These are phyloP conservation scores for Talaromyces sp. DNA, from an alignment of 2,329 filamentous ascomycete species.

Conservation along the genomic window DNA sequence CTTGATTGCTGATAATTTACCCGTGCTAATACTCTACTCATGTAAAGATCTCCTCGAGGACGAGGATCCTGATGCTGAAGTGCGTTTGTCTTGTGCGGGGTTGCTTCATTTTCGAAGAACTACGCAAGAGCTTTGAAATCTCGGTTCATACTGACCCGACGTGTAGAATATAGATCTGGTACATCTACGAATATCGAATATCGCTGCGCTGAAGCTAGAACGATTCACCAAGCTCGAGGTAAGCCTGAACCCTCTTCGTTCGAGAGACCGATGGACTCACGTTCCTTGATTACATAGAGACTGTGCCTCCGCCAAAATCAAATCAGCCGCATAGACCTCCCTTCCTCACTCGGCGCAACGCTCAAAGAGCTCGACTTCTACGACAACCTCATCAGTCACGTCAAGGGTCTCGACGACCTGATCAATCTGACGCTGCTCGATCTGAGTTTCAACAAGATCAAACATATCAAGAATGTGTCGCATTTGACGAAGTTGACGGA, in stretches of 20 bases:
- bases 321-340: slow-evolving; percentile 74
- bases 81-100: slow-evolving; percentile 24
- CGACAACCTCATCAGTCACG: slow-evolving; percentile 88
- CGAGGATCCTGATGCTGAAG: slow-evolving; percentile 53
- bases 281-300: slow-evolving; percentile 42
- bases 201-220: slow-evolving; percentile 73
- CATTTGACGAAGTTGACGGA: slow-evolving; percentile 76
- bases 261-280: background rate
- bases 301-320: slow-evolving; percentile 91
- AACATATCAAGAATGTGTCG: slow-evolving; percentile 86
- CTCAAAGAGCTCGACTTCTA: slow-evolving; percentile 89
- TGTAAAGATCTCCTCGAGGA: slow-evolving; percentile 57
- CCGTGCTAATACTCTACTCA: background rate
- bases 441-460: slow-evolving; percentile 98
- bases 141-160: background rate
- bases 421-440: slow-evolving; percentile 74
- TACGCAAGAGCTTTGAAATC: background rate
- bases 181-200: slow-evolving; percentile 78
- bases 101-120: background rate
- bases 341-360: slow-evolving; percentile 61
- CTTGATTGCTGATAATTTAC: background rate
- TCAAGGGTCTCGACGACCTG: slow-evolving; percentile 76
- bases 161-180: slow-evolving; percentile 76
- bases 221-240: slow-evolving; percentile 72
- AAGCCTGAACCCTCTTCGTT: slow-evolving; percentile 18